Base-by-base conservation (phyloP, 2,329 filamentous ascomycete species). In the Exophiala oligosperma region DNA sequence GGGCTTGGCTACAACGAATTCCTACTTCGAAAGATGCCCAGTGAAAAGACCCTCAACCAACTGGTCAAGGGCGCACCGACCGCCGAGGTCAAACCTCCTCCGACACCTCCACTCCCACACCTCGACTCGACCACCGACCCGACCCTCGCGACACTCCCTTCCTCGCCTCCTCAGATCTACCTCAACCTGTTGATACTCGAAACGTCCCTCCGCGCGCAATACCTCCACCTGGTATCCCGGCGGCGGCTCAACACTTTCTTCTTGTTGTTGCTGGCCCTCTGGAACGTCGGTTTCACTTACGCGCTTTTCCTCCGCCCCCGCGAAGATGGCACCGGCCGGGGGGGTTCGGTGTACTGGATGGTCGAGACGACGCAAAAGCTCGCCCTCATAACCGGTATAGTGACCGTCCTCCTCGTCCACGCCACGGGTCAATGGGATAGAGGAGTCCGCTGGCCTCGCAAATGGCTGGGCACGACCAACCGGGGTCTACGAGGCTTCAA, bases 161-260 rank as follows among this genome's bases (percentile, higher is more conserved):
- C 90, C 70, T 91, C 91, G 14, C 92, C 92, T 47, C 91, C 91
- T 54, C 94, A 96, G 80, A 97, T 99, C 71, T 99, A 99, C 77
- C 86, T 99, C 69, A 99, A 99, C 75, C 88, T 99, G 24, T 84
- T 99, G 59, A 95, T 99, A 68, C 90, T 99, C 74, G 94, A 99
- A 74, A 92, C 91, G 49, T 96, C 92, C 4, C 81, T 99, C 37
- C 91, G 94, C 64, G 88, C 91, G 24, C 94, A 99, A 69, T 97
- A 95, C 75, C 86, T 99, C 56, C 90, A 92, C 62, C 83, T 97
- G 46, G 90, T 93, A 59, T 90, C 92, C 48, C 88, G 94, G 43
- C 84, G 92, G 49, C 88, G 94, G 14, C 91, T 97, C 68, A 93
- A 99, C 74, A 92, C 91, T 1, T 95, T 97, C 76, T 96, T 97